These are phyloP conservation scores for Pseudogymnoascus sp. DNA, from an alignment of 2,329 filamentous ascomycete genomes.

Conservation along the genomic window DNA sequence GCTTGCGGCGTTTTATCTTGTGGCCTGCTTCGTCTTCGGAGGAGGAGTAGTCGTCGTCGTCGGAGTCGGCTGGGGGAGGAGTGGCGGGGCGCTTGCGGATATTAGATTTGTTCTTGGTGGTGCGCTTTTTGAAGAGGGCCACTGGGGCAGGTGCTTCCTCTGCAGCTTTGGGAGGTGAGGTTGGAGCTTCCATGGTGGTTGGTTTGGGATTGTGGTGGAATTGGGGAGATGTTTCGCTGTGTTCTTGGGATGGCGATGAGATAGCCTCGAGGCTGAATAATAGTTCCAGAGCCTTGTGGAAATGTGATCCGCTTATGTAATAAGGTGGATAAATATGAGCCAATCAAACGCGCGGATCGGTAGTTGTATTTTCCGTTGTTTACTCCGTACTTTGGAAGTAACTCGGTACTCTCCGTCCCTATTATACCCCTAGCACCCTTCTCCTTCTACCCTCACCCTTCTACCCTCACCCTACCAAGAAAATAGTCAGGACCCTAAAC, in stretches of 20 bases:
- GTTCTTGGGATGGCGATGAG: background rate
- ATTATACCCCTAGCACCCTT: background rate
- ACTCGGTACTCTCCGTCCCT: background rate
- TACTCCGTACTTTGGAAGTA: background rate
- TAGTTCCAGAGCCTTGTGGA: constrained; percentile 4
- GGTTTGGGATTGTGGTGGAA: background rate
- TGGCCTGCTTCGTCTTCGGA: constrained; percentile 70
- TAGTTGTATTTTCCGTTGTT: constrained; percentile 8
- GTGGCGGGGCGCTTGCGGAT: constrained; percentile 75
- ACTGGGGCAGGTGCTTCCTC: constrained; percentile 50
- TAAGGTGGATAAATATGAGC: background rate
- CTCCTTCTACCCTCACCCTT: background rate
- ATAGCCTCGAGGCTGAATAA: constrained; percentile 7
- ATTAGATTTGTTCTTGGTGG: constrained; percentile 66
- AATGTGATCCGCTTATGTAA: background rate
- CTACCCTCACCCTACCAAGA: background rate
- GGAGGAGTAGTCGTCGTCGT: constrained; percentile 54
- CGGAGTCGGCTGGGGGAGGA: constrained; percentile 61
- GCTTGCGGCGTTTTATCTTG: constrained; percentile 71
- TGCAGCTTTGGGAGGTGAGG: constrained; percentile 38
- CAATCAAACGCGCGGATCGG: background rate
- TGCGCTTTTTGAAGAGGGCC: constrained; percentile 79
- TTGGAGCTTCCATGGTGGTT: background rate
- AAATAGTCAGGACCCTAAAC: background rate
- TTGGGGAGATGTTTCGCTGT: background rate